Percentiles rank a stretch among this genome's conserved stretches.
phyloP scores from a whole-genome alignment of 2,329 filamentous ascomycete genomes.

The Fusarium nanum region DNA sequence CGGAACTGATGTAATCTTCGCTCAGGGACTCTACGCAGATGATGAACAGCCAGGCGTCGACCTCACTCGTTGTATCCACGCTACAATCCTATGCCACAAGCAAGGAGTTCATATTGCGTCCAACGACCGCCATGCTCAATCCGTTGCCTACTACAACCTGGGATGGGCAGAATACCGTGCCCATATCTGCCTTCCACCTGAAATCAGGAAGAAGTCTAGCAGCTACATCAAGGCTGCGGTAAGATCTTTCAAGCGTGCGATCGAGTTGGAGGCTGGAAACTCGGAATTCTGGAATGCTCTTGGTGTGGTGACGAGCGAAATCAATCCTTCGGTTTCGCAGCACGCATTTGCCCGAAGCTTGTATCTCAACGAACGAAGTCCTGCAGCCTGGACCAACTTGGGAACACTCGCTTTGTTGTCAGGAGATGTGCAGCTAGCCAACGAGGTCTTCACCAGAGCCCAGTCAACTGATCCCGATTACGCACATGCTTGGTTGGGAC shows the following conservation, averaged over 20 bases:
- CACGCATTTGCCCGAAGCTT: slow-evolving; percentile 93
- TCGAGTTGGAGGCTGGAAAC: slow-evolving; percentile 94
- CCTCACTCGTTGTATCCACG: slow-evolving; percentile 71
- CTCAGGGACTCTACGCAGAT: slow-evolving; percentile 58
- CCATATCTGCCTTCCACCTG: slow-evolving; percentile 71
- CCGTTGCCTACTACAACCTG: slow-evolving; percentile 96
- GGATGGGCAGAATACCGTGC: slow-evolving; percentile 93
- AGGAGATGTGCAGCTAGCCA: slow-evolving; percentile 86
- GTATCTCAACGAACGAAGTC: slow-evolving; percentile 89
- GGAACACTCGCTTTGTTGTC: slow-evolving; percentile 87
- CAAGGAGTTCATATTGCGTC: slow-evolving; percentile 79
- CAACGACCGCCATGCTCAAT: slow-evolving; percentile 85
- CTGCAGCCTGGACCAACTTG: slow-evolving; percentile 89
- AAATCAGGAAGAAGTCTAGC: slow-evolving; percentile 67
- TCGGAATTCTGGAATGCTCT: slow-evolving; percentile 97
- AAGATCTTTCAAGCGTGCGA: slow-evolving; percentile 92
- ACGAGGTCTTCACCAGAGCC: slow-evolving; percentile 87
- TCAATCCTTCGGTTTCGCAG: slow-evolving; percentile 89
- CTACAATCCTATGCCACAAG: slow-evolving; percentile 87
- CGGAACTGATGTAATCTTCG: slow-evolving; percentile 58
- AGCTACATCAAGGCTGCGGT: slow-evolving; percentile 84
- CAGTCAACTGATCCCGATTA: slow-evolving; percentile 97
- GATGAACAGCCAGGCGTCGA: slow-evolving; percentile 62
- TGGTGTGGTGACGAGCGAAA: slow-evolving; percentile 86
- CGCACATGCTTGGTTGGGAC: slow-evolving; percentile 91